Evolutionary conservation across 257 asterid species (phyloP).

Genomic region (Plantago elongata): DNA sequence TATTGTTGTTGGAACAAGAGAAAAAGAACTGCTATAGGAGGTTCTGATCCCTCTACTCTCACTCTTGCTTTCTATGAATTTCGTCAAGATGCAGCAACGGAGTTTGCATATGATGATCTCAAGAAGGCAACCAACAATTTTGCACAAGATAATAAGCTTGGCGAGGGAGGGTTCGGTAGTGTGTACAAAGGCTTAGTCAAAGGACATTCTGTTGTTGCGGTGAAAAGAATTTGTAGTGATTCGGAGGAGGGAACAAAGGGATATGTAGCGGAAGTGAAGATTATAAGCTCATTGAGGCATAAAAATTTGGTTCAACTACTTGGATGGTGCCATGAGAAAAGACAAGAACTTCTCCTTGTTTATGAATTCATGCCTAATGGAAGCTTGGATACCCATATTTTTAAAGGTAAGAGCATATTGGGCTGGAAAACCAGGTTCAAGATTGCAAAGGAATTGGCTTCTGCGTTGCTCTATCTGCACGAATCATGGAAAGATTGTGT

Average conservation of each 20-base stretch:
- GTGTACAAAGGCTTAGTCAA: conserved; percentile 26
- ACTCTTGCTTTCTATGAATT: conserved; percentile 19
- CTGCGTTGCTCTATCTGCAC: conserved; percentile 18
- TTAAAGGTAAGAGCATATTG: background rate
- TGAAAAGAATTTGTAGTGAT: conserved; percentile 21
- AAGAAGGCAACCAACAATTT: conserved; percentile 20
- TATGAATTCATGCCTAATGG: conserved; percentile 32
- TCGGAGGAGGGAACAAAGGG: conserved; percentile 31
- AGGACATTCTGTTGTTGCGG: conserved; percentile 21
- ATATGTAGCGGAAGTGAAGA: conserved; percentile 32
- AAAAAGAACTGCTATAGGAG: background rate
- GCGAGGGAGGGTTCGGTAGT: conserved; percentile 33
- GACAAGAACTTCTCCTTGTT: conserved; percentile 24
- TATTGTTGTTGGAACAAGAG: conserved; percentile 13
- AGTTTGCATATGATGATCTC: conserved; percentile 23
- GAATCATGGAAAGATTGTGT: conserved; percentile 26
- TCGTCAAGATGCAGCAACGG: conserved; percentile 18
- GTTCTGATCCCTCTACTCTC: background rate
- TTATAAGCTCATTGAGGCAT: conserved; percentile 28
- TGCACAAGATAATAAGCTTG: conserved; percentile 22
- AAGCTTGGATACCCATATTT: conserved; percentile 27
- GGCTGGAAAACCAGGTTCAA: conserved; percentile 16
- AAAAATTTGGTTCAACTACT: conserved; percentile 27
- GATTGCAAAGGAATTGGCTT: conserved; percentile 21
- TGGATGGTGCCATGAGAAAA: conserved; percentile 33